phyloP scores from a whole-genome alignment of 805 yeast genomes.

The Schwanniomyces vanrijiae region DNA sequence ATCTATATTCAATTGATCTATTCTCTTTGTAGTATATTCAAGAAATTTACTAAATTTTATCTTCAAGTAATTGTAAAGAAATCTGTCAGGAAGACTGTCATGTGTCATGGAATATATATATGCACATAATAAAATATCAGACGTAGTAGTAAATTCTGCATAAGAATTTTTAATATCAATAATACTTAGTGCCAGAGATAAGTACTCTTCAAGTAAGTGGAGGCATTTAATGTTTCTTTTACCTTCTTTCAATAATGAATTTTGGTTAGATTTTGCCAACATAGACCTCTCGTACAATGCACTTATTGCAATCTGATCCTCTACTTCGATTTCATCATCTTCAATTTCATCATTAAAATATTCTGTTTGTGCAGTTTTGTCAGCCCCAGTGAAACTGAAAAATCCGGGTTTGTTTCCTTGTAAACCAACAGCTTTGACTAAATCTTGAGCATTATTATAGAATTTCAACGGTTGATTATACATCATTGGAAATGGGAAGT shows the following conservation, averaged over 20 bases:
- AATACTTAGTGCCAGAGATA: conserved; percentile 15
- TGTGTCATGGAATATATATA: conserved; percentile 33
- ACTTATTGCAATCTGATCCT: conserved; percentile 29
- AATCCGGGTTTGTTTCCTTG: conserved; percentile 25
- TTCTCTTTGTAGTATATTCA: conserved; percentile 6
- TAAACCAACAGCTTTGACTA: conserved; percentile 31
- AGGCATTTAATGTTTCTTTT: conserved; percentile 33
- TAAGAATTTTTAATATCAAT: conserved; percentile 12
- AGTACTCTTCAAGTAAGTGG: conserved; percentile 20
- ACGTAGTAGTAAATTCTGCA: conserved; percentile 14
- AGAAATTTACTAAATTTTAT: conserved; percentile 28
- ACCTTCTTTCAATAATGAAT: conserved; percentile 28
- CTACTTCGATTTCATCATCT: conserved; percentile 17
- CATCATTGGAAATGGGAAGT: conserved; percentile 73
- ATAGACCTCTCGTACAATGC: conserved; percentile 39
- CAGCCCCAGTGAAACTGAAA: conserved; percentile 22
- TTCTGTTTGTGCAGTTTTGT: conserved; percentile 28
- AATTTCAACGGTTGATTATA: conserved; percentile 60
- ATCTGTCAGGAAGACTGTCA: conserved; percentile 40
- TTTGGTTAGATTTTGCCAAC: conserved; percentile 32
- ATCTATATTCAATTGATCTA: neutral
- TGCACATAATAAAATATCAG: conserved; percentile 42
- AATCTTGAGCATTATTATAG: conserved; percentile 36
- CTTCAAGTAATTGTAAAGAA: conserved; percentile 34
- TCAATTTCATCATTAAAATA: conserved; percentile 15